Evolutionary conservation across 192 early-diverging fungal species (phyloP), one percentile per base, ranked within the genome.

Genomic region (Dissophora ornata): DNA sequence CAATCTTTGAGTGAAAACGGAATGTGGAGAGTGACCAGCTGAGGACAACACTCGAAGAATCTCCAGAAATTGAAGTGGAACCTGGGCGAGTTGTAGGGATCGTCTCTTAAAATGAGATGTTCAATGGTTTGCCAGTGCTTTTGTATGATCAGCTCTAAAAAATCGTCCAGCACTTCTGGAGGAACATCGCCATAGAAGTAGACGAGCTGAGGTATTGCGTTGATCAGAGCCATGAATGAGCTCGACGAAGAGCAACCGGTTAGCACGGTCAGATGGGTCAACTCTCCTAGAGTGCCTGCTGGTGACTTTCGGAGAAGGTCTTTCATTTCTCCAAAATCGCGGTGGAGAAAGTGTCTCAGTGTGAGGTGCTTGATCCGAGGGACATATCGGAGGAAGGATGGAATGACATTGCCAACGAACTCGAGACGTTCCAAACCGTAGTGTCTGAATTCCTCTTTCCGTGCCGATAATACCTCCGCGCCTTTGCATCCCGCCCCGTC

Each of bases 51-150:
- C 30, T 71, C 69, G 13, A 71, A 53, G 40, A 71, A 30, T 28
- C 51, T 19, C 69, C 69, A 71, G n/a, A 71, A 15, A 45, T 63
- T 64, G n/a, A 71, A 71, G 22, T 38, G 48, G 22, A 59, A 41
- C 6, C 41, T 28, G 4, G 45, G 15, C 0, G 7, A 18, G 16
- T 54, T 15, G 52, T 33, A 25, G 29, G 38, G 3, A 8, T 71
- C 53, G 4, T 51, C 42, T 0, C 13, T 29, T 33, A 71, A 22
- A 6, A 53, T 36, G 7, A 71, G 25, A 7, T n/a, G 12, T 28
- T 71, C 61, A 9, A 71, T 62, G 1, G 61, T 47, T 1, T 57
- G 22, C 1, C 53, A 28, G 19, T 71, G 69, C 7, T 24, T 18
- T 16, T 34, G 26, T 10, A 71, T 18, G 1, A 71, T 51, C 15